Evolutionary conservation across 1,284 basidiomycete genomes (phyloP).

Genomic region (Fomitopsis palustris): DNA sequence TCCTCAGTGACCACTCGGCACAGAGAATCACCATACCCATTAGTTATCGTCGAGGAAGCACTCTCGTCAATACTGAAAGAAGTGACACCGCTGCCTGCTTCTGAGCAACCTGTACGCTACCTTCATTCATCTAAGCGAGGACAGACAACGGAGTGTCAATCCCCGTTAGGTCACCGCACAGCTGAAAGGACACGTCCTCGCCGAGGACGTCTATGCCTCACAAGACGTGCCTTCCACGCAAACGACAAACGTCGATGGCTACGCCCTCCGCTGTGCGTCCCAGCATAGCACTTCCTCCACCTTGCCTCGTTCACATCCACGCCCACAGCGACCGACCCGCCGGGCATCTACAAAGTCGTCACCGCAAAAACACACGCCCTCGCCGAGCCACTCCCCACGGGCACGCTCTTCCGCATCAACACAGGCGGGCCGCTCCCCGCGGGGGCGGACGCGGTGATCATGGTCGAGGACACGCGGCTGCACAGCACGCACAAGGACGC

Average conservation of each 20-base stretch:
- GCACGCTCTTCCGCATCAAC: conserved; percentile 71
- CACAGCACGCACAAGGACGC: conserved; percentile 41
- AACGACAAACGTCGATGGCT: conserved; percentile 87
- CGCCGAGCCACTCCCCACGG: conserved; percentile 40
- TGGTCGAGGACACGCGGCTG: conserved; percentile 89
- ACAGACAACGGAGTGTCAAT: background rate
- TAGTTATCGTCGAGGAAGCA: conserved; percentile 67
- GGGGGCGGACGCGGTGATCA: conserved; percentile 78
- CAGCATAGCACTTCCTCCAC: background rate
- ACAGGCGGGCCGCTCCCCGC: conserved; percentile 74
- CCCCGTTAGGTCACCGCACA: conserved; percentile 45
- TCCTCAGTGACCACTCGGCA: conserved; percentile 58
- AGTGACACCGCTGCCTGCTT: conserved; percentile 36
- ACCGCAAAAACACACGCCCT: conserved; percentile 50
- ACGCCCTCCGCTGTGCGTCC: conserved; percentile 68
- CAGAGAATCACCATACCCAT: conserved; percentile 73
- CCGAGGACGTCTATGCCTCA: conserved; percentile 68
- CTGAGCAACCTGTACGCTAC: conserved; percentile 29
- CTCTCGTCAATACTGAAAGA: conserved; percentile 53
- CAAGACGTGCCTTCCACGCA: conserved; percentile 57
- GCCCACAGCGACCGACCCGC: conserved; percentile 48
- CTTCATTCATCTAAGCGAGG: background rate
- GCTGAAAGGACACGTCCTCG: conserved; percentile 68
- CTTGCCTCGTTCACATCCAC: background rate
- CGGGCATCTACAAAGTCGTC: conserved; percentile 70